These are phyloP conservation scores for Emergomyces africanus DNA, from an alignment of 2,329 filamentous ascomycete species.

Conservation along the genomic window DNA sequence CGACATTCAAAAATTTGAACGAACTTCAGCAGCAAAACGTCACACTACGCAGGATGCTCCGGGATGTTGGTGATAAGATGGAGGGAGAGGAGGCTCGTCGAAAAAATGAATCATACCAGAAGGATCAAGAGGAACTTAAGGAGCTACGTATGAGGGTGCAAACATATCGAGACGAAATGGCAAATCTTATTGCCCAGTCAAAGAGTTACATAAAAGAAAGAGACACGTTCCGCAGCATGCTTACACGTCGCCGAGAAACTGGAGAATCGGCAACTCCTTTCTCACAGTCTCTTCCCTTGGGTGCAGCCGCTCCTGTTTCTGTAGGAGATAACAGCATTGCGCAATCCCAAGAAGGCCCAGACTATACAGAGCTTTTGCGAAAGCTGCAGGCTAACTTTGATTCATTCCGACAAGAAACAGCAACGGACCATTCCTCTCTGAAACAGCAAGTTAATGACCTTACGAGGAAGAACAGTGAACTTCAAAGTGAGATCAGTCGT, in stretches of 20 bases:
- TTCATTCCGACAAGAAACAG: conserved; percentile 72
- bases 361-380: conserved; percentile 65
- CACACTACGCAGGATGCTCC: conserved; percentile 67
- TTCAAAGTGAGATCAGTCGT: conserved; percentile 72
- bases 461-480: conserved; percentile 64
- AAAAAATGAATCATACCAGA: conserved; percentile 41
- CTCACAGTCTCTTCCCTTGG: conserved; percentile 55
- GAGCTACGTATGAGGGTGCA: conserved; percentile 59
- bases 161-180: conserved; percentile 73
- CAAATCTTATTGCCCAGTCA: conserved; percentile 66
- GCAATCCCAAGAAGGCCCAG: conserved; percentile 48
- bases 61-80: conserved; percentile 75
- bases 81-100: conserved; percentile 75
- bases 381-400: conserved; percentile 88
- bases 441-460: conserved; percentile 75
- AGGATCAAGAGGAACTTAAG: conserved; percentile 57
- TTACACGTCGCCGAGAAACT: conserved; percentile 61
- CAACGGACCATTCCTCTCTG: conserved; percentile 66
- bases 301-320: conserved; percentile 34
- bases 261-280: conserved; percentile 52
- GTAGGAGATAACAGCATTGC: conserved; percentile 29
- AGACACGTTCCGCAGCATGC: conserved; percentile 93
- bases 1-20: conserved; percentile 72
- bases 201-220: conserved; percentile 92
- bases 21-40: conserved; percentile 82